phyloP scores from a whole-genome alignment of 2,329 filamentous ascomycete genomes.

The Ophiostoma tasmaniense region DNA sequence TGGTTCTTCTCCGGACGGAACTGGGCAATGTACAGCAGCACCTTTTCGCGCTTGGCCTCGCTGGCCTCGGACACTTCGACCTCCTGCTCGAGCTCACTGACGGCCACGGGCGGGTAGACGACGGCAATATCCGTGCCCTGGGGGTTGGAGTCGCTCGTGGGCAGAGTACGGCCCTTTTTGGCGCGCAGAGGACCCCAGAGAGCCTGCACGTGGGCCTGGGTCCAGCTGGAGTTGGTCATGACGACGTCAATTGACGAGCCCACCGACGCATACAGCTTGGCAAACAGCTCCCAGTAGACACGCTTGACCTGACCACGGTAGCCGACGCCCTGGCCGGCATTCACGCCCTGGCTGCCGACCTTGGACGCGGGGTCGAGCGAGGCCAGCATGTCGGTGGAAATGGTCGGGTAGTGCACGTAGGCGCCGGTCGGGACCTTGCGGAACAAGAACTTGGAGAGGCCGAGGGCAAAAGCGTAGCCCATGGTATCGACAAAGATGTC shows the following conservation, averaged over 20 bases:
- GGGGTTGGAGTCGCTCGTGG: neutral
- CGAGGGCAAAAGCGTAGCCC: slow-evolving; percentile 90
- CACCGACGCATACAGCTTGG: slow-evolving; percentile 69
- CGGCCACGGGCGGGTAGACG: slow-evolving; percentile 87
- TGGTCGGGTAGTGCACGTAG: slow-evolving; percentile 97
- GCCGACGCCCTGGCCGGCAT: slow-evolving; percentile 73
- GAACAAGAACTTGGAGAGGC: slow-evolving; percentile 75
- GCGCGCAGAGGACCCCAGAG: slow-evolving; percentile 61
- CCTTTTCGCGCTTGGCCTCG: slow-evolving; percentile 60
- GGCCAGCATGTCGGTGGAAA: slow-evolving; percentile 93
- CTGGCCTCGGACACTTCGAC: slow-evolving; percentile 63
- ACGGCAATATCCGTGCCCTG: slow-evolving; percentile 50
- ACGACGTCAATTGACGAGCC: slow-evolving; percentile 82
- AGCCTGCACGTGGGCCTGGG: slow-evolving; percentile 68
- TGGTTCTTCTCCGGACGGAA: slow-evolving; percentile 98
- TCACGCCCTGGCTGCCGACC: slow-evolving; percentile 61
- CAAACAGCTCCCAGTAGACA: slow-evolving; percentile 81
- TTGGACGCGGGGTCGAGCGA: slow-evolving; percentile 59
- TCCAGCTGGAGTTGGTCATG: slow-evolving; percentile 98
- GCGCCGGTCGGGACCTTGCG: slow-evolving; percentile 72
- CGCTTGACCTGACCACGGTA: slow-evolving; percentile 63
- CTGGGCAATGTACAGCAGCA: slow-evolving; percentile 88
- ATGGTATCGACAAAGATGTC: slow-evolving; percentile 97
- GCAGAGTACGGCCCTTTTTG: slow-evolving; percentile 28
- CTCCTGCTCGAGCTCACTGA: slow-evolving; percentile 68